Conservation (phyloP, 1,139 yeast species). For the Lodderomyces beijingensis region DNA sequence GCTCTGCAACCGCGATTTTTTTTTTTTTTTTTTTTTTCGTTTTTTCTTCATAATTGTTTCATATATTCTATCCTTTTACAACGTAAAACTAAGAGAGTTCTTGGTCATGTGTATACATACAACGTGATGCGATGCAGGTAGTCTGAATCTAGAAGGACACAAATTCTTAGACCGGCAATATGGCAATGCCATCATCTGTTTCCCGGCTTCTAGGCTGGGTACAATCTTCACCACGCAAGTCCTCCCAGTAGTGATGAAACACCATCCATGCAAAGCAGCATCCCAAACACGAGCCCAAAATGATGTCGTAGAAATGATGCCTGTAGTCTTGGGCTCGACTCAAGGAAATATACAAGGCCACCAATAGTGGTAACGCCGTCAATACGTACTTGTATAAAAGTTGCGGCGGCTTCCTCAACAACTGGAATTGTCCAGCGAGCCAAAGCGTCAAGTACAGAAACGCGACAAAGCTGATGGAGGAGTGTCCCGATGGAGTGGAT, state of each 20-base stretch:
- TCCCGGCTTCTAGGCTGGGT: conserved; percentile 10
- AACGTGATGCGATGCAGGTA: no score
- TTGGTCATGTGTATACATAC: no score
- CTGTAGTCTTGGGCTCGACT: conserved; percentile 70
- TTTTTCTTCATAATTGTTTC: no score
- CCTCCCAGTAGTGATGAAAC: conserved; percentile 44
- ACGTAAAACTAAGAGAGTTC: no score
- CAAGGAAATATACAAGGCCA: conserved; percentile 52
- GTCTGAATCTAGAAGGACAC: no score
- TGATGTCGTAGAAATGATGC: conserved; percentile 69
- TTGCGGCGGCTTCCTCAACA: conserved; percentile 10
- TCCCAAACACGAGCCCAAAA: conserved; percentile 47
- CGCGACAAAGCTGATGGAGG: conserved; percentile 65
- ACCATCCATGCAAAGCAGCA: conserved; percentile 16
- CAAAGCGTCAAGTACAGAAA: conserved; percentile 60
- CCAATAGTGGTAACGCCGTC: conserved; percentile 16
- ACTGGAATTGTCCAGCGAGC: conserved; percentile 51
- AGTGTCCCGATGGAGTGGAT: conserved; percentile 81
- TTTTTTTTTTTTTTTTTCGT: no score
- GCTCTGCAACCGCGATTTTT: no score
- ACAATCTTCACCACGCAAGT: conserved; percentile 12
- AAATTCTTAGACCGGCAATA: background rate
- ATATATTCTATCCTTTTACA: no score
- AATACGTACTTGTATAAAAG: conserved; percentile 16
- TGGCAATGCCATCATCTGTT: background rate